These are phyloP conservation scores for Beauveria varroae DNA, from an alignment of 2,329 filamentous ascomycete genomes.

Conservation along the genomic window DNA sequence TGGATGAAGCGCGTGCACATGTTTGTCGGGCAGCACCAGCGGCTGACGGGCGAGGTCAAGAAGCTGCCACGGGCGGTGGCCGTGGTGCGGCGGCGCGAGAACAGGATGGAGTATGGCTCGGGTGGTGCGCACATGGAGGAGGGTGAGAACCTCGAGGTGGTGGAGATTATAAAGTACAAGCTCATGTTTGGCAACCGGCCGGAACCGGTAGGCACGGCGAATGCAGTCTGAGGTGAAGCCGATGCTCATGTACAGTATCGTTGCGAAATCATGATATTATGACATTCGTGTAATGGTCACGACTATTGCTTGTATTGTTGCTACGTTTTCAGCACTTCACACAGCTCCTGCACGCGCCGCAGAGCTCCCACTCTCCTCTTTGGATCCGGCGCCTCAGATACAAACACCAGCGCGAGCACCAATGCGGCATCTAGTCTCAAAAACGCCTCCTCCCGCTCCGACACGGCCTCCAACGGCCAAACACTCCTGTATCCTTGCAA, in stretches of 20 bases:
- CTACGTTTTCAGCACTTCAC: not conserved
- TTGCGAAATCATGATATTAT: not conserved
- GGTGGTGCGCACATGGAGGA: constrained; percentile 30
- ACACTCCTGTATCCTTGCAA: constrained; percentile 10
- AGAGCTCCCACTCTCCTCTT: constrained; percentile 7
- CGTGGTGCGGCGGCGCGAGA: constrained; percentile 58
- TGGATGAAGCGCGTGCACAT: constrained; percentile 92
- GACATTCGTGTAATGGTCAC: not conserved
- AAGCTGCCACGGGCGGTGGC: constrained; percentile 73
- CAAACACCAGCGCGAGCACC: constrained; percentile 16
- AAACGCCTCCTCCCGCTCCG: constrained; percentile 11
- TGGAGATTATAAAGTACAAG: constrained; percentile 83
- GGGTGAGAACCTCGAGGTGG: constrained; percentile 62
- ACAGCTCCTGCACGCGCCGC: constrained; percentile 12
- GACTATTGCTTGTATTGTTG: too few relatives aligned
- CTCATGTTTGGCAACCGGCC: constrained; percentile 76
- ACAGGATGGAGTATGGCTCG: constrained; percentile 29
- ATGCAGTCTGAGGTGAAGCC: constrained; percentile 18
- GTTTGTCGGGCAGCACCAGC: constrained; percentile 82
- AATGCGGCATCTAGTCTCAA: constrained; percentile 15
- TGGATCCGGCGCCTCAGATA: constrained; percentile 15
- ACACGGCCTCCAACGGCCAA: not conserved
- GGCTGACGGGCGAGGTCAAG: constrained; percentile 83
- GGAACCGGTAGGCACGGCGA: constrained; percentile 64
- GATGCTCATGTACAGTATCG: not conserved